These are phyloP conservation scores for Elsinoe arachidis DNA, from an alignment of 2,329 filamentous ascomycete genomes.

Conservation along the genomic window DNA sequence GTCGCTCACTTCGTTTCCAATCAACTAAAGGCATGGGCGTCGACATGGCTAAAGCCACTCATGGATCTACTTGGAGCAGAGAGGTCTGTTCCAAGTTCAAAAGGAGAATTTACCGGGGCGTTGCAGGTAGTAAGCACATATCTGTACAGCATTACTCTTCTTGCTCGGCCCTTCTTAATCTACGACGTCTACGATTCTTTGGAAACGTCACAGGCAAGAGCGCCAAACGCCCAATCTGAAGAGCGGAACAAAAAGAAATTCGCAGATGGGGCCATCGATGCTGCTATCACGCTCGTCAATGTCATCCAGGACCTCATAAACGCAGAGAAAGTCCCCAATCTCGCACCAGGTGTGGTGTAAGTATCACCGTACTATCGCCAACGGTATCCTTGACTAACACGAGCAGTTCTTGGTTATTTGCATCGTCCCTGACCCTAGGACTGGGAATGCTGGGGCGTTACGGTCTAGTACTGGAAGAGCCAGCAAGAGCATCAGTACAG, in stretches of 20 bases:
- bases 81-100: slow-evolving; percentile 11
- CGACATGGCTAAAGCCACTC: slow-evolving; percentile 26
- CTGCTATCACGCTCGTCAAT: slow-evolving; percentile 22
- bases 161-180: slow-evolving; percentile 46
- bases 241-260: slow-evolving; percentile 22
- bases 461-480: slow-evolving; percentile 20
- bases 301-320: slow-evolving; percentile 18
- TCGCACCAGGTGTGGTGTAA: slow-evolving; percentile 18
- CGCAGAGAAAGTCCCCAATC: slow-evolving; percentile 16
- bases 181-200: slow-evolving; percentile 39
- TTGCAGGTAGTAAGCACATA: slow-evolving; percentile 44
- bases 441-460: slow-evolving; percentile 21
- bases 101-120: slow-evolving; percentile 33
- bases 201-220: slow-evolving; percentile 19
- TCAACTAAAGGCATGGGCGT: slow-evolving; percentile 35
- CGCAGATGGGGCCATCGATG: slow-evolving; percentile 24
- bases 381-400: background rate
- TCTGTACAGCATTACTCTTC: slow-evolving; percentile 46
- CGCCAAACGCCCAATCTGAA: slow-evolving; percentile 15
- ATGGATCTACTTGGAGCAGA: slow-evolving; percentile 18
- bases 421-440: slow-evolving; percentile 22
- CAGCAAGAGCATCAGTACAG: slow-evolving; percentile 16
- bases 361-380: background rate
- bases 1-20: slow-evolving; percentile 33
- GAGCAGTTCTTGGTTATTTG: slow-evolving; percentile 24